A percentile compares a stretch with the other conserved stretches of the same genome.
These are phyloP conservation scores for Hortiboletus rubellus DNA, from an alignment of 1,284 basidiomycete species.

Conservation along the genomic window DNA sequence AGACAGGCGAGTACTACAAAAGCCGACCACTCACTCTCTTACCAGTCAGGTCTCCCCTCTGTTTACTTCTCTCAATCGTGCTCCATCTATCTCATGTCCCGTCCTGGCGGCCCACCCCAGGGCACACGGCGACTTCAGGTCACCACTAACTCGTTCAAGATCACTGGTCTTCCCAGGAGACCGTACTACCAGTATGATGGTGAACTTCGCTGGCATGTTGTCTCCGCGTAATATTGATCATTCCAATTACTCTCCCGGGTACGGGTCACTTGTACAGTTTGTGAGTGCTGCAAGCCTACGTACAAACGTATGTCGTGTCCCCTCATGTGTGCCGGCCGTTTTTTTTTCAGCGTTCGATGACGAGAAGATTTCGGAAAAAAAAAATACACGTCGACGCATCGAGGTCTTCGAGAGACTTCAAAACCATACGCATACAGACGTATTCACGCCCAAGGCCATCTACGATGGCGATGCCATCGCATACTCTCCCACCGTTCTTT, in stretches of 20 bases:
- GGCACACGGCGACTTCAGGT: conserved; percentile 16
- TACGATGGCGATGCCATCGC: conserved; percentile 45
- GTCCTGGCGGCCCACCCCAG: conserved; percentile 11
- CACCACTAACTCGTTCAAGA: conserved; percentile 29
- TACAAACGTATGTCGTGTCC: conserved; percentile 6
- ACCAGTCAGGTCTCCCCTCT: background rate
- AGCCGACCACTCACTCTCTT: background rate
- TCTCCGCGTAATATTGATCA: conserved; percentile 2
- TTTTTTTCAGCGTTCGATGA: conserved; percentile 22
- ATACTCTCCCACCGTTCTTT: conserved; percentile 32
- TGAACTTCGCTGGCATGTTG: conserved; percentile 21
- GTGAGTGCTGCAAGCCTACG: conserved; percentile 19
- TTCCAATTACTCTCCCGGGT: conserved; percentile 4
- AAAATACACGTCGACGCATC: conserved; percentile 19
- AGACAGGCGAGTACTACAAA: conserved; percentile 11
- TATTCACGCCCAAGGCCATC: conserved; percentile 36
- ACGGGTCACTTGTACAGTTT: conserved; percentile 18
- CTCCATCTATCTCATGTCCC: conserved; percentile 23
- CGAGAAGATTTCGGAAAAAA: conserved; percentile 2
- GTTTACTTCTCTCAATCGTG: background rate
- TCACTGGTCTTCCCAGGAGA: conserved; percentile 32
- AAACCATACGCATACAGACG: conserved; percentile 19
- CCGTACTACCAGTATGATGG: conserved; percentile 42
- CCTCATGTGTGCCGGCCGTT: background rate
- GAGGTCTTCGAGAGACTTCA: conserved; percentile 40